Percentiles rank a stretch among this genome's conserved stretches.
Evolutionary conservation across 1,139 yeast species (phyloP).

Genomic region (Candida pseudoviswanathii): DNA sequence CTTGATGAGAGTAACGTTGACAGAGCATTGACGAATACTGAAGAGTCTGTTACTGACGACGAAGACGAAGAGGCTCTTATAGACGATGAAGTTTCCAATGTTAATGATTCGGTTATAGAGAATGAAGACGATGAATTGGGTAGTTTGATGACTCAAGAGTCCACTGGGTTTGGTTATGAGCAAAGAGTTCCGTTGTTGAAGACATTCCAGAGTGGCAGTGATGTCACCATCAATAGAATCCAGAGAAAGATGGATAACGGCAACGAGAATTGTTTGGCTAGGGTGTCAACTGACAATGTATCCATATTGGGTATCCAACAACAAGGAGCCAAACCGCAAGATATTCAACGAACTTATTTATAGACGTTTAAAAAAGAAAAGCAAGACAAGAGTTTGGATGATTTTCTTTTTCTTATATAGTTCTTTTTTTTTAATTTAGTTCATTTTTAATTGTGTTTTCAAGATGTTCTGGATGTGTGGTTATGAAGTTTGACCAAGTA

Average conservation of each 20-base stretch:
- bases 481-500: too few relatives aligned
- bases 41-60: constrained; percentile 1
- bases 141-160: constrained; percentile 25
- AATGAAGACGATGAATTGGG: constrained; percentile 13
- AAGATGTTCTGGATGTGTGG: too few relatives aligned
- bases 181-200: constrained; percentile 37
- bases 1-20: constrained; percentile 7
- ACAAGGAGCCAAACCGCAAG: constrained; percentile 7
- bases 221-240: constrained; percentile 8
- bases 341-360: constrained; percentile 5
- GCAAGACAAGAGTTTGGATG: not conserved
- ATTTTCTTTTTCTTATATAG: not conserved
- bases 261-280: not conserved
- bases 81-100: not conserved
- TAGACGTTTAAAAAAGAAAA: not conserved
- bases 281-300: constrained; percentile 9
- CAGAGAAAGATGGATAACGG: not conserved
- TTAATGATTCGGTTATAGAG: constrained; percentile 1
- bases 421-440: too few relatives aligned
- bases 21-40: not conserved
- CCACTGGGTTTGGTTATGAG: constrained; percentile 20
- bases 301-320: constrained; percentile 1
- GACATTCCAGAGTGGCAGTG: constrained; percentile 23
- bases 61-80: constrained; percentile 3
- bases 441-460: too few relatives aligned